Percentiles rank a stretch among this genome's conserved stretches.
phyloP scores from a whole-genome alignment of 2,329 filamentous ascomycete species.

The Fusarium camptoceras region DNA sequence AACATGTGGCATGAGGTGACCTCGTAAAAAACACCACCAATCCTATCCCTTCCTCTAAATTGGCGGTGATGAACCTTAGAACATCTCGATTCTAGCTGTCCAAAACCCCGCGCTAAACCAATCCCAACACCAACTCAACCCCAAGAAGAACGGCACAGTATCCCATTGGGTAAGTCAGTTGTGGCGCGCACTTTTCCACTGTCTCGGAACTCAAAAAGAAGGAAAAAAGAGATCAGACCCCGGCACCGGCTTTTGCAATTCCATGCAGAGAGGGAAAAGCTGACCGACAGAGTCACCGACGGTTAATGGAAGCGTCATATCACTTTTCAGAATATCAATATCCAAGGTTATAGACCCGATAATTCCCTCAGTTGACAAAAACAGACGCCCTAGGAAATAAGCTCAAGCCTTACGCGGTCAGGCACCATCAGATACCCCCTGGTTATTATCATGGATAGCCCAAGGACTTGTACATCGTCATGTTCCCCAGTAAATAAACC shows the following conservation, averaged over 20 bases:
- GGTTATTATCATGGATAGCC: background rate
- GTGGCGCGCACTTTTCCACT: slow-evolving; percentile 20
- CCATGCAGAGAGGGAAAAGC: slow-evolving; percentile 5
- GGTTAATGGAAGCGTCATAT: slow-evolving; percentile 22
- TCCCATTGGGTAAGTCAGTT: slow-evolving; percentile 12
- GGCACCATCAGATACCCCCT: slow-evolving; percentile 25
- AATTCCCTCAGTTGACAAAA: slow-evolving; percentile 29
- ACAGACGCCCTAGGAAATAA: slow-evolving; percentile 6
- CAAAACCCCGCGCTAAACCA: slow-evolving; percentile 34
- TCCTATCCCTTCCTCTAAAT: slow-evolving; percentile 5
- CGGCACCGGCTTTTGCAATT: background rate
- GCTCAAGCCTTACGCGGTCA: slow-evolving; percentile 30
- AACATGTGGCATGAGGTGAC: slow-evolving; percentile 10
- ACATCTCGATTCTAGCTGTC: slow-evolving; percentile 10
- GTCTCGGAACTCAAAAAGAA: slow-evolving; percentile 14
- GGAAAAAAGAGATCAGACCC: background rate
- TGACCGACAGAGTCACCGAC: slow-evolving; percentile 34
- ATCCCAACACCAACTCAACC: background rate
- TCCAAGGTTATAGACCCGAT: slow-evolving; percentile 7
- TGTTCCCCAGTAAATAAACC: slow-evolving; percentile 6
- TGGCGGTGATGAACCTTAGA: slow-evolving; percentile 30
- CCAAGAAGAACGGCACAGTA: slow-evolving; percentile 9
- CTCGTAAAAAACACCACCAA: slow-evolving; percentile 1
- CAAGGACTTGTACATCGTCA: background rate
- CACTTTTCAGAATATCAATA: slow-evolving; percentile 4